A percentile compares a stretch with the other conserved stretches of the same genome.
These are phyloP conservation scores for Houttuynia cordata DNA, from an alignment of 164 flowering plant species.

Conservation along the genomic window DNA sequence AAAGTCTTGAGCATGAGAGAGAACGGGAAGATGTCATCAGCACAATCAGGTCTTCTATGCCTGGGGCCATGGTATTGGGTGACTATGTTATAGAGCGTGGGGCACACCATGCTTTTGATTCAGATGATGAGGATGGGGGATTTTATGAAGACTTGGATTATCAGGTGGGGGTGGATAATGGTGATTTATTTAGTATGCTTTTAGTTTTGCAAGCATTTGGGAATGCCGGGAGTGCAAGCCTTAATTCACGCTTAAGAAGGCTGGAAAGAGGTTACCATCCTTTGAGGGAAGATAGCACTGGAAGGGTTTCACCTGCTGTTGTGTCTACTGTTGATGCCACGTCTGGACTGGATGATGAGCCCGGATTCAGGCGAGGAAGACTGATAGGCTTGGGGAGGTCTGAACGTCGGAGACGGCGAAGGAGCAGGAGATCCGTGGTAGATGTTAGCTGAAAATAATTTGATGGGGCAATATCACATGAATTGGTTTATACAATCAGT, in stretches of 20 bases:
- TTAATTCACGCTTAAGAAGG: slow-evolving; percentile 28
- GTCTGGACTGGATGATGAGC: slow-evolving; percentile 7
- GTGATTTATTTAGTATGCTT: slow-evolving; percentile 35
- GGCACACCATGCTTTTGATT: slow-evolving; percentile 1
- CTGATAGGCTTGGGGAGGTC: slow-evolving; percentile 13
- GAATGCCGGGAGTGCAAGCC: slow-evolving; percentile 24
- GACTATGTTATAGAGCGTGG: slow-evolving; percentile 42
- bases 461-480: background rate
- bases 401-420: slow-evolving; percentile 17
- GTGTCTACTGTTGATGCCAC: slow-evolving; percentile 1
- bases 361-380: slow-evolving; percentile 8
- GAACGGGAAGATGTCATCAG: slow-evolving; percentile 44
- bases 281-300: slow-evolving; percentile 9
- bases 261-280: slow-evolving; percentile 18
- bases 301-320: slow-evolving; percentile 3
- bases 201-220: slow-evolving; percentile 52
- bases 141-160: slow-evolving; percentile 19
- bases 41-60: slow-evolving; percentile 39
- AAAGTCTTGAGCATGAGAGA: slow-evolving; percentile 31
- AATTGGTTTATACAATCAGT: background rate
- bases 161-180: slow-evolving; percentile 25
- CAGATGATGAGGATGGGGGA: slow-evolving; percentile 14
- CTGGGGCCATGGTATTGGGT: slow-evolving; percentile 41
- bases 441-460: slow-evolving; percentile 7
- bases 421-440: slow-evolving; percentile 11